phyloP scores from a whole-genome alignment of 495 filamentous ascomycete genomes.

The Trypethelium eluteriae region DNA sequence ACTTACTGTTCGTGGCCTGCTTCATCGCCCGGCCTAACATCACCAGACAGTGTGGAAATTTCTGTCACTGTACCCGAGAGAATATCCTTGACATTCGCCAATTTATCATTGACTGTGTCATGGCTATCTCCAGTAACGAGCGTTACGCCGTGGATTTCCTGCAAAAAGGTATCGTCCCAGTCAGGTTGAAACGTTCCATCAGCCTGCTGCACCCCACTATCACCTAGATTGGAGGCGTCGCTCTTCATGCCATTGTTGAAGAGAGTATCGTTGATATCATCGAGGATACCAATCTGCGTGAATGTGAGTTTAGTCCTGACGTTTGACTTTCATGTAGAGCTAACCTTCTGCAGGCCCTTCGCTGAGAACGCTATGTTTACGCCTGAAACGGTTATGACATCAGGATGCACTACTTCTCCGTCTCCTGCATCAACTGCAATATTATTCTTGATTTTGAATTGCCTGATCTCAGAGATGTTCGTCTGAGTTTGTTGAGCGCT shows the following conservation, averaged over 20 bases:
- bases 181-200: constrained; percentile 12
- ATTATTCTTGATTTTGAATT: constrained; percentile 6
- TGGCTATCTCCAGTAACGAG: constrained; percentile 28
- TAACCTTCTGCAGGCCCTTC: constrained; percentile 1
- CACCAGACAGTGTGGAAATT: constrained; percentile 27
- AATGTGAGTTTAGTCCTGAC: not conserved
- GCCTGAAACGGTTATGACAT: constrained; percentile 3
- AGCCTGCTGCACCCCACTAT: constrained; percentile 4
- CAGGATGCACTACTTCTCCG: constrained; percentile 9
- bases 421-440: constrained; percentile 1
- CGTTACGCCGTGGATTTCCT: constrained; percentile 34
- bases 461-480: constrained; percentile 8
- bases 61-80: constrained; percentile 29
- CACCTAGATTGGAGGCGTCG: constrained; percentile 3
- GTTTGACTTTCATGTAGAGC: not conserved
- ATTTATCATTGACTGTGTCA: constrained; percentile 19
- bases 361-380: constrained; percentile 8
- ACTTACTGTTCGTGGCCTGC: constrained; percentile 37
- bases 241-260: constrained; percentile 13
- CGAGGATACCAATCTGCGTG: constrained; percentile 4
- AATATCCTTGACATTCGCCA: constrained; percentile 26
- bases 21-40: constrained; percentile 32
- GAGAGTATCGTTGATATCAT: not conserved
- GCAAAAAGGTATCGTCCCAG: constrained; percentile 26
- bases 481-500: constrained; percentile 7